Evolutionary conservation across 441 rosid genomes (phyloP), one percentile per base, ranked within the genome.

Genomic region (Mallotus repandus): DNA sequence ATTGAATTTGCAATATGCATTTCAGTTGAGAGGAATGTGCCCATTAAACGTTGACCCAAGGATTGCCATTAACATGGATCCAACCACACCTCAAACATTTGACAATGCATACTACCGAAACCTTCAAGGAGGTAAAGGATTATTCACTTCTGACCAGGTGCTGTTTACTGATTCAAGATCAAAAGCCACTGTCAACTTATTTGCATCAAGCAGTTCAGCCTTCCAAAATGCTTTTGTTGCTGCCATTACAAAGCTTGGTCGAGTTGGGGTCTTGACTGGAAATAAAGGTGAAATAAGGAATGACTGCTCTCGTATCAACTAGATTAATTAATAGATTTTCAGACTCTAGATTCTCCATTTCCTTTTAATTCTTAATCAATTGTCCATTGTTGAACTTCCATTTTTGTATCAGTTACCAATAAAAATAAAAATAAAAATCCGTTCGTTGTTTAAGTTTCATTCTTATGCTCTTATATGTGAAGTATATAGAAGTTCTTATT

Each of bases 31-130:
- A 65, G 73, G 76, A 9, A 85, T 90, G 84, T 94, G 97, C 69
- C 98, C 98, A 5, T 21, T 11, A 58, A 81, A 76, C 49, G 86
- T 92, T 29, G 93, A 90, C 78, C 83, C 91, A 25, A 78, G 76
- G 10, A 89, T 94, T 72, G 98, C 97, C 81, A 84, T 94, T 54
- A 82, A 92, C 90, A 90, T 94, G 97, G 97, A 94, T 71, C 94
- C 97, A 0, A 85, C 74, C 45, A 89, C 98, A 7, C 95, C 97
- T 32, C 82, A 64, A 13, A 76, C 46, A 25, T 94, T 94, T 61
- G 98, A 90, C 78, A 92, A 94, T 66, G 71, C 71, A 14, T 94
- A 90, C 82, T 94, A 53, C 87, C 76, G 80, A 77, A 94, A 94
- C 64, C 90, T 94, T 49, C 84, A 79, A 71, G 81, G 85, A 12